Base-by-base conservation (phyloP, 2,329 filamentous ascomycete species). In the Phoma sp. region DNA sequence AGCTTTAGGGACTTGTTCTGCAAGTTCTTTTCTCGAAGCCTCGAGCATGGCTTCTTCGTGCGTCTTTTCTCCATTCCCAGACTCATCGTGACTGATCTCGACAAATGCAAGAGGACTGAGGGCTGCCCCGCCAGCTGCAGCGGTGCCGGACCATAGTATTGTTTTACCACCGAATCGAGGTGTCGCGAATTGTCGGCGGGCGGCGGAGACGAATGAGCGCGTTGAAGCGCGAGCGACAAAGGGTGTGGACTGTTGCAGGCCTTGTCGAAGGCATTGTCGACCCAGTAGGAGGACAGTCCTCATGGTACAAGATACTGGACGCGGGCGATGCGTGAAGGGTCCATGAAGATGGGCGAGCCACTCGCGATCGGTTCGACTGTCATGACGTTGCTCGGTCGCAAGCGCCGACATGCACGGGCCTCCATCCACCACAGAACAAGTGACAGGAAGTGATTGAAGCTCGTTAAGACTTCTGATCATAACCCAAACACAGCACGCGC, bases 11-110 rank as follows among this genome's bases (percentile, higher is more conserved):
- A 93, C 83, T 32, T 83, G 82, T 67, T 90, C 91, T 52, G 82
- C 81, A 32, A 96, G 85, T 77, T 97, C 94, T 51, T 87, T 80
- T 37, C 90, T 82, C 33, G 93, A 97, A 2, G 83, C 86, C 72
- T 92, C 85, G 13, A 97, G 84, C 94, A 97, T 97, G 62, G 91
- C 89, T 75, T 84, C 84, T 77, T 97, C 93, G 24, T 86, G 85
- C 2, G 93, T 96, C 69, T 89, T 81, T 24, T 80, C 75, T 21
- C 78, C 73, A 49, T 74, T 74, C 39, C 75, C 72, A 12, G 71
- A 72, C 25, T 81, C 76, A 39, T 83, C 77, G 58, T 85, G 79
- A 43, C 81, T 81, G 38, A 88, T 76, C 50, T 83, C 77, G 35
- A 89, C 81, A 59, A 88, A 87, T 1, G 82, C 84, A 5, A 80